Conservation (phyloP, 2,329 filamentous ascomycete genomes). For the Alternaria hordeiaustralica region DNA sequence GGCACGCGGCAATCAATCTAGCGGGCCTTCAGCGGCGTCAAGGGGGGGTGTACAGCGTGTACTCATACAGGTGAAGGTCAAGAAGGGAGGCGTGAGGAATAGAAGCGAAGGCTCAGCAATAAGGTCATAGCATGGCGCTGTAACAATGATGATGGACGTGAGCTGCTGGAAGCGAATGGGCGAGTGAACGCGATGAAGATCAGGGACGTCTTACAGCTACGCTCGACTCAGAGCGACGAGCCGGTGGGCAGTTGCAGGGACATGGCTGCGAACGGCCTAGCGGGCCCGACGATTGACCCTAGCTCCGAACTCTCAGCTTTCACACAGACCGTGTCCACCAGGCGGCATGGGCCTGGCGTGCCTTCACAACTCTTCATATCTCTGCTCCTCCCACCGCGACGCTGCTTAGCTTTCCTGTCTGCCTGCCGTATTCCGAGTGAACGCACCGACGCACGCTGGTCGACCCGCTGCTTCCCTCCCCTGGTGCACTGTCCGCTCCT, state of each 20-base stretch:
- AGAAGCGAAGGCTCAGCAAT: neutral
- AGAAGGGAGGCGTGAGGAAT: neutral
- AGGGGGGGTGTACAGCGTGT: neutral
- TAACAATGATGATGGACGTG: neutral
- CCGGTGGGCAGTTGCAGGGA: slow-evolving; percentile 6
- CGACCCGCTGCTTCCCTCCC: neutral
- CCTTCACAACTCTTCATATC: slow-evolving; percentile 15
- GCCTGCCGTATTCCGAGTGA: neutral
- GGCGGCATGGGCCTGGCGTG: neutral
- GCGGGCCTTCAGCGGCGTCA: slow-evolving; percentile 19
- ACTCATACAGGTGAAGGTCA: neutral
- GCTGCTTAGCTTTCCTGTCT: slow-evolving; percentile 7
- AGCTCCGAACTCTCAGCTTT: slow-evolving; percentile 20
- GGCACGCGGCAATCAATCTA: slow-evolving; percentile 18
- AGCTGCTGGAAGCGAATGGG: neutral
- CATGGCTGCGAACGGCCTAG: slow-evolving; percentile 17
- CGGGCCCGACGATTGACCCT: slow-evolving; percentile 10
- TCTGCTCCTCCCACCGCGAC: slow-evolving; percentile 11
- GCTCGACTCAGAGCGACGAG: slow-evolving; percentile 7
- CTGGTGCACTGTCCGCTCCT: slow-evolving; percentile 3
- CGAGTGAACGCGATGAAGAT: slow-evolving; percentile 6
- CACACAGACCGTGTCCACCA: slow-evolving; percentile 27
- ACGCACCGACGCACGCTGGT: neutral
- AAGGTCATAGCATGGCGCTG: neutral
- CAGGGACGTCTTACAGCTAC: slow-evolving; percentile 8